Evolutionary conservation across 176 grass and related monocot genomes (phyloP).

Genomic region (Aechmea fasciata): DNA sequence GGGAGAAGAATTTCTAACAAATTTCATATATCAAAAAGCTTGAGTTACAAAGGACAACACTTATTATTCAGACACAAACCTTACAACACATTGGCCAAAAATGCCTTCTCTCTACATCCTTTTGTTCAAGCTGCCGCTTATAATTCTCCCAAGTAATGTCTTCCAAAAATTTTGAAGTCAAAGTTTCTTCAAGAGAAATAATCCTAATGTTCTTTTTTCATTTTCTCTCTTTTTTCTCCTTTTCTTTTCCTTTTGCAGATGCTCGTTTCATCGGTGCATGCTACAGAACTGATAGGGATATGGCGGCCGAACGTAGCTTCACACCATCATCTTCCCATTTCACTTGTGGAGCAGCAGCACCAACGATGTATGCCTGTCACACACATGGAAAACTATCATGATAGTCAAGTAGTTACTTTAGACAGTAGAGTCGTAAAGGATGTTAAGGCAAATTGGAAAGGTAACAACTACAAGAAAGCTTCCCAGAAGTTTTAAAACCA

Average conservation of each 20-base stretch:
- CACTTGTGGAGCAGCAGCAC: constrained; percentile 57
- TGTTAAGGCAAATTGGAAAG: background rate
- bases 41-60: no score
- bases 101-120: no score
- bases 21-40: no score
- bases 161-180: no score
- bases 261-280: background rate
- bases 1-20: no score
- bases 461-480: background rate
- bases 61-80: no score
- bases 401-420: background rate
- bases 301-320: constrained; percentile 70
- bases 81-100: no score
- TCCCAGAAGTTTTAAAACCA: no score
- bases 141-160: no score
- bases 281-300: constrained; percentile 62
- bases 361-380: constrained; percentile 68
- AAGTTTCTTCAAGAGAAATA: no score
- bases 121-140: no score
- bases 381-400: constrained; percentile 11
- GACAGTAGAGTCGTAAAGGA: background rate
- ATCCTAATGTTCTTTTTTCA: no score
- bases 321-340: constrained; percentile 76
- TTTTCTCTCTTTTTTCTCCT: background rate
- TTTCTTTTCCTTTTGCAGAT: background rate